Evolutionary conservation across 2,329 filamentous ascomycete genomes (phyloP).

Genomic region (Claviceps sp.): DNA sequence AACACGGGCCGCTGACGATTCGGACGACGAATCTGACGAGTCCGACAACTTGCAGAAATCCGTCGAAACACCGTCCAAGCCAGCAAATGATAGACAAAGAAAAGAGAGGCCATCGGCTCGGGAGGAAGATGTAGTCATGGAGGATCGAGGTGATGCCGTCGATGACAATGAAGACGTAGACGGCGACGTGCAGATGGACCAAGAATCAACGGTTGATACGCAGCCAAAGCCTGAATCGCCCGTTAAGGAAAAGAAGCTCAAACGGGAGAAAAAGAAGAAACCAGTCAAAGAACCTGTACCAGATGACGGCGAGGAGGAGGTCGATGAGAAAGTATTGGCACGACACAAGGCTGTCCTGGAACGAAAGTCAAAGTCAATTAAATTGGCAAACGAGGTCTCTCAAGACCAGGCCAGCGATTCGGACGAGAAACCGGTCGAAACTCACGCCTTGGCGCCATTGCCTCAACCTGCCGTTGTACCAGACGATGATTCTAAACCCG

Average conservation of each 20-base stretch:
- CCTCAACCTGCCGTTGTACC: constrained; percentile 60
- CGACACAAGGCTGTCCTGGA: constrained; percentile 39
- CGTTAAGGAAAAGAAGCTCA: background rate
- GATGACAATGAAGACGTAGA: background rate
- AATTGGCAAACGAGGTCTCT: constrained; percentile 29
- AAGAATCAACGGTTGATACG: background rate
- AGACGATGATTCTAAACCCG: constrained; percentile 43
- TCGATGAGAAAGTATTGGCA: constrained; percentile 16
- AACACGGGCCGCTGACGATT: constrained; percentile 14
- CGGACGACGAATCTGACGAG: constrained; percentile 5
- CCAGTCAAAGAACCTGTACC: constrained; percentile 9
- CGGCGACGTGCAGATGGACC: constrained; percentile 1
- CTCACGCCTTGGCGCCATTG: constrained; percentile 66
- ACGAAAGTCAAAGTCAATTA: constrained; percentile 42
- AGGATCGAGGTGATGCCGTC: background rate
- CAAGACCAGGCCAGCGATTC: constrained; percentile 16
- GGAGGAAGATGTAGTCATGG: background rate
- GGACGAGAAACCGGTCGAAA: constrained; percentile 25
- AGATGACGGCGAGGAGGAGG: constrained; percentile 11
- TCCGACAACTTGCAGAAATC: constrained; percentile 9
- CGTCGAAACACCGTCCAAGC: background rate
- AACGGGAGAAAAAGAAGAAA: constrained; percentile 15
- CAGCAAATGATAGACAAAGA: background rate
- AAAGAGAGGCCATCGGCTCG: background rate
- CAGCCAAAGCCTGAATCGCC: background rate